Evolutionary conservation across 495 filamentous ascomycete species (phyloP).

Genomic region (Articulospora tetracladia): DNA sequence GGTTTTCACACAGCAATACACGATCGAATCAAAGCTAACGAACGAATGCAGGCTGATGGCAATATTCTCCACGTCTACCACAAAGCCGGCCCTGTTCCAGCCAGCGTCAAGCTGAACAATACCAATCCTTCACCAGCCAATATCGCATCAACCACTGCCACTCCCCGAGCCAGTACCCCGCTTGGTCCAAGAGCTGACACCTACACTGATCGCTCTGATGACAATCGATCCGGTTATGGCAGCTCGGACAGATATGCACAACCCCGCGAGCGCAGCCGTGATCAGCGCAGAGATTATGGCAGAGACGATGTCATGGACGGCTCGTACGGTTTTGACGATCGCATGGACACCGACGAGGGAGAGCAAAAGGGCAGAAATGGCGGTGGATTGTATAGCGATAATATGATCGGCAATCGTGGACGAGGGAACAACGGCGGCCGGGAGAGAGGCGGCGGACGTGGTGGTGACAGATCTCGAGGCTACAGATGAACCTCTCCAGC

Average conservation of each 20-base stretch:
- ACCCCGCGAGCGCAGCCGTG: conserved; percentile 44
- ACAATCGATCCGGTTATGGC: conserved; percentile 11
- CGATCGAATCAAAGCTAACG: neutral
- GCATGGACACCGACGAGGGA: conserved; percentile 43
- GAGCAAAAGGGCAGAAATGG: conserved; percentile 12
- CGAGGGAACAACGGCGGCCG: conserved; percentile 21
- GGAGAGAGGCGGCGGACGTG: conserved; percentile 28
- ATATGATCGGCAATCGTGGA: conserved; percentile 33
- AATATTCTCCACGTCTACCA: conserved; percentile 71
- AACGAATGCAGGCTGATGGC: conserved; percentile 71
- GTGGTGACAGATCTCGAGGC: conserved; percentile 18
- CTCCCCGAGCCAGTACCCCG: conserved; percentile 28
- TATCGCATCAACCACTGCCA: neutral
- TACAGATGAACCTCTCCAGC: conserved; percentile 27
- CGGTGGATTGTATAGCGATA: conserved; percentile 42
- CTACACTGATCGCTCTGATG: conserved; percentile 17
- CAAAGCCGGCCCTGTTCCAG: conserved; percentile 42
- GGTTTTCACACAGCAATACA: conserved; percentile 16
- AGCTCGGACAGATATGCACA: conserved; percentile 29
- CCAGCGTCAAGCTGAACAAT: conserved; percentile 25
- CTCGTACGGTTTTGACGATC: conserved; percentile 54
- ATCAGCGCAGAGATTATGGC: conserved; percentile 38
- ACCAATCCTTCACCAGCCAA: conserved; percentile 28
- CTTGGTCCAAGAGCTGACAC: conserved; percentile 27
- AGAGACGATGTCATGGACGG: conserved; percentile 56